Evolutionary conservation across 2,329 filamentous ascomycete species (phyloP).

Genomic region (Aspergillus sp.): DNA sequence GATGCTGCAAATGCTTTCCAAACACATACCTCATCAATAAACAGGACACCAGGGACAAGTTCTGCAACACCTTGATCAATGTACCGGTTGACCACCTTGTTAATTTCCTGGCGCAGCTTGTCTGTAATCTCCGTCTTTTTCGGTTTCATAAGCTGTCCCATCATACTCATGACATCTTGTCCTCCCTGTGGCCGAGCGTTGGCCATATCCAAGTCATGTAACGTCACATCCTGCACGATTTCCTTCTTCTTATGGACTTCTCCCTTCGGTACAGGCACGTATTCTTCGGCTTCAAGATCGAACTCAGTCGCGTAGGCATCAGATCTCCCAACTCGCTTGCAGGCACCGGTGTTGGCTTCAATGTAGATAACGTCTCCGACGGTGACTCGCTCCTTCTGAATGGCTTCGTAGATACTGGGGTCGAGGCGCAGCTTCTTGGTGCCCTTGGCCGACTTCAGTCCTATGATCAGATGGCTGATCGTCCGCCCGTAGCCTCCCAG

Average conservation of each 20-base stretch:
- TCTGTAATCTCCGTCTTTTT: conserved; percentile 99
- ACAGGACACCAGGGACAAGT: conserved; percentile 93
- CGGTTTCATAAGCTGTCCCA: conserved; percentile 99
- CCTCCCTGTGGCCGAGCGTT: conserved; percentile 93
- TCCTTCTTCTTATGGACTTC: conserved; percentile 99
- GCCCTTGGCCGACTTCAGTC: conserved; percentile 87
- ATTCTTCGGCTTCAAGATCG: conserved; percentile 96
- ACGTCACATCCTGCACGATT: conserved; percentile 94
- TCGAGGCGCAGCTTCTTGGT: conserved; percentile 97
- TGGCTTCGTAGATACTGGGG: conserved; percentile 97
- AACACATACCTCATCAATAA: conserved; percentile 81
- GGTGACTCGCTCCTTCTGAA: conserved; percentile 94
- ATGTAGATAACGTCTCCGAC: conserved; percentile 98
- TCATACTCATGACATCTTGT: conserved; percentile 99
- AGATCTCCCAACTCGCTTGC: conserved; percentile 90
- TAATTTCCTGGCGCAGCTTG: conserved; percentile 90
- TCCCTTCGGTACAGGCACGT: conserved; percentile 96
- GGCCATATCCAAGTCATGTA: conserved; percentile 93
- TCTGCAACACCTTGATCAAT: conserved; percentile 98
- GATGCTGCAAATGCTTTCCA: background rate
- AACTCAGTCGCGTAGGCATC: conserved; percentile 98
- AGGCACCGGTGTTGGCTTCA: conserved; percentile 95
- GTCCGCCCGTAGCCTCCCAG: conserved; percentile 95
- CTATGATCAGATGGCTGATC: conserved; percentile 90
- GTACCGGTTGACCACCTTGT: conserved; percentile 98